Base-by-base conservation (phyloP, 169 alveolate species). In the Plasmodium knowlesi region DNA sequence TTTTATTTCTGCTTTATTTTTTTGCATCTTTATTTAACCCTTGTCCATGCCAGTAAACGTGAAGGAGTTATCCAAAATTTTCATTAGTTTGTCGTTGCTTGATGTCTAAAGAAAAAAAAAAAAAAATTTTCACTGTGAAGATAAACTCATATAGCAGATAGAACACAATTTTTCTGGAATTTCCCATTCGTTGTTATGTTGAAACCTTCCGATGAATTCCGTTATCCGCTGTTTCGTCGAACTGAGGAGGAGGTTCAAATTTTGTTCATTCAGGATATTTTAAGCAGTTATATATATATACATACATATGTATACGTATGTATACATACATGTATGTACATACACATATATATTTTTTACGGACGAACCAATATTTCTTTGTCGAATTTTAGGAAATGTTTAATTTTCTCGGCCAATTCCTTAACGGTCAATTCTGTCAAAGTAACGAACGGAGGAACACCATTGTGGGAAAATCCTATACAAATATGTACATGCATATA, bases 141-240 rank as follows among this genome's bases (percentile, higher is more conserved):
- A 5, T 34, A 74, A 32, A 74, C 25, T 32, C 30, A 3, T 74
- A 12, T 74, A n/a, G 16, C 22, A 6, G 25, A 34, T 4, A 74
- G 16, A 12, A 2, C 6, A 3, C 43, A 8, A 6, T 19, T 25
- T 74, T 74, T 79, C 50, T 57, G 34, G 41, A 30, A 50, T 28
- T 14, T 79, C 22, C 25, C 43, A 39, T 28, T 61, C 82, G 54
- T 22, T 89, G 32, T 88, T 79, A 41, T 34, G 50, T 43, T 79
- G 53, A 57, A 89, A 89, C 94, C 94, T 89, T 89, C 39, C 82
- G 82, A 22, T 89, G 94, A 89, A 89, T 89, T 67, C 88, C 94
- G 82, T 79, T 89, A 50, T 89, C 94, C 46, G 80, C 43, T 30
- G 83, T 89, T 41, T 43, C 57, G 50, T 89, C 94, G 73, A 89